phyloP scores from a whole-genome alignment of 345 rosid genomes.

The Murraya koenigii region DNA sequence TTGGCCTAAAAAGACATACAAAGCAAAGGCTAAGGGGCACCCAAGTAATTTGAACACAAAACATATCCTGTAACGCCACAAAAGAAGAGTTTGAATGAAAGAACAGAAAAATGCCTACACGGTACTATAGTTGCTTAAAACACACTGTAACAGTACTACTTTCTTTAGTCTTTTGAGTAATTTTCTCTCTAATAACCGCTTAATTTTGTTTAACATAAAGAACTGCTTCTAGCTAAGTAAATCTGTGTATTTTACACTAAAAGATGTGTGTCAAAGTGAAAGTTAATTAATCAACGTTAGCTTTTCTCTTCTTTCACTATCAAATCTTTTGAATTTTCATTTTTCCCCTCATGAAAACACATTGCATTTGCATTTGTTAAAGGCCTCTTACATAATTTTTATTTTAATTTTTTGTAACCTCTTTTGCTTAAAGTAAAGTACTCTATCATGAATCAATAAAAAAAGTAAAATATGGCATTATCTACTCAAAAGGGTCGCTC shows the following conservation, averaged over 20 bases:
- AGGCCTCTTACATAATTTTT: background rate
- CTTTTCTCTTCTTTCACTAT: constrained; percentile 44
- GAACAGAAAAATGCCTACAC: background rate
- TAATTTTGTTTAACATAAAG: constrained; percentile 3
- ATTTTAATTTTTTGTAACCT: constrained; percentile 15
- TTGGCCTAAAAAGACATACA: constrained; percentile 58
- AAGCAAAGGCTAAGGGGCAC: constrained; percentile 23
- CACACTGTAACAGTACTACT: constrained; percentile 22
- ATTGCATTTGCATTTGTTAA: constrained; percentile 22
- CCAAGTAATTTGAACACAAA: constrained; percentile 45
- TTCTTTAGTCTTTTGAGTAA: too few species aligned
- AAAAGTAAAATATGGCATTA: constrained; percentile 67
- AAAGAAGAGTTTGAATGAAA: constrained; percentile 52
- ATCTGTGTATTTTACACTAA: constrained; percentile 14
- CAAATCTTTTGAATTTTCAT: constrained; percentile 28
- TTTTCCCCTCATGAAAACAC: constrained; percentile 16
- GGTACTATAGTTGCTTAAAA: constrained; percentile 26
- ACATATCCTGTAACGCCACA: constrained; percentile 26
- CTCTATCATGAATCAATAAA: constrained; percentile 35
- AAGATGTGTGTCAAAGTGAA: constrained; percentile 35
- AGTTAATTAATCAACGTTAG: constrained; percentile 13
- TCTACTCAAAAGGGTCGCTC: constrained; percentile 64
- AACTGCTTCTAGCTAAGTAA: constrained; percentile 22
- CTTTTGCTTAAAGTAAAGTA: constrained; percentile 52
- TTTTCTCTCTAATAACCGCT: constrained; percentile 16